Conservation (phyloP, 2,329 filamentous ascomycete genomes). For the Fusarium sp. region DNA sequence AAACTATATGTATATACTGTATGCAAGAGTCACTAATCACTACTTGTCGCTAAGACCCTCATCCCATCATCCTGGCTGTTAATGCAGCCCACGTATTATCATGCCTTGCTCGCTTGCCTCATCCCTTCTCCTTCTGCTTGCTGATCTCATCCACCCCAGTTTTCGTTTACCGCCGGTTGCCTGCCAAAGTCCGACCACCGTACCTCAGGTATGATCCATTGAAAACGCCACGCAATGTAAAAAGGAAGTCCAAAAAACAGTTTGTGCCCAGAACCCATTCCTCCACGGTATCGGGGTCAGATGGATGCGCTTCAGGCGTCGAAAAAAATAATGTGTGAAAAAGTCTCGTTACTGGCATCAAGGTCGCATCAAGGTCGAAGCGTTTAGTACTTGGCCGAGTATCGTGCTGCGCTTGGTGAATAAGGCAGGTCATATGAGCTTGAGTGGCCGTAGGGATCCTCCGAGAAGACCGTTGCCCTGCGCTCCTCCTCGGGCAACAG, state of each 20-base stretch:
- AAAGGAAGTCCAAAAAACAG: constrained; percentile 21
- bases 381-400: constrained; percentile 60
- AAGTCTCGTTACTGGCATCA: constrained; percentile 34
- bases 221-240: constrained; percentile 41
- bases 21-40: constrained; percentile 22
- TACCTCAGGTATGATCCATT: constrained; percentile 23
- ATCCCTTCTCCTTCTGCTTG: constrained; percentile 11
- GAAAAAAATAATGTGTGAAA: constrained; percentile 27
- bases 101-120: constrained; percentile 6
- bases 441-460: constrained; percentile 72
- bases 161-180: constrained; percentile 20
- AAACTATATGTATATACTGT: constrained; percentile 28
- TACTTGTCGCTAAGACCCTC: constrained; percentile 11
- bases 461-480: constrained; percentile 77
- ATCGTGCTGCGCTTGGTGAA: constrained; percentile 57
- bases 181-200: constrained; percentile 6
- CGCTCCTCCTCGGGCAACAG: constrained; percentile 84
- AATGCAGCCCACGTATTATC: constrained; percentile 27
- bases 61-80: background rate
- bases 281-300: background rate
- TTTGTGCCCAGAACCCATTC: constrained; percentile 8
- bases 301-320: constrained; percentile 19
- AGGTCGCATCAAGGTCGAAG: constrained; percentile 6
- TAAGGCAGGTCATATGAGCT: constrained; percentile 65
- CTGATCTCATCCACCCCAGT: constrained; percentile 7